Evolutionary conservation across 2,329 filamentous ascomycete genomes (phyloP).

Genomic region (Leptographium procerum): DNA sequence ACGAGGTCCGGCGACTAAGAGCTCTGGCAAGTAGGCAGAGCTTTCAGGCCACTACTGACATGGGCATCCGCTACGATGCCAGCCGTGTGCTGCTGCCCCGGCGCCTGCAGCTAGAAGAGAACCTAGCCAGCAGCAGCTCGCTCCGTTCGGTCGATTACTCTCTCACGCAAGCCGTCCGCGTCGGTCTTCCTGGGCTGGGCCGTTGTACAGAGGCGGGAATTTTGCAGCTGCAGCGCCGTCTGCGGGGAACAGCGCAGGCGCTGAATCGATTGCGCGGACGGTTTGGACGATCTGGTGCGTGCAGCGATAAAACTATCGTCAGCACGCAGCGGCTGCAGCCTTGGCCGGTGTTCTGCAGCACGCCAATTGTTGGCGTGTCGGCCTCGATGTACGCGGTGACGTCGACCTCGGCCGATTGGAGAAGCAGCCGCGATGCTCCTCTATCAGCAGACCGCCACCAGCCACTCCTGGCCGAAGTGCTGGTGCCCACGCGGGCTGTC

Average conservation of each 20-base stretch:
- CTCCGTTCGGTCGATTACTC: constrained; percentile 26
- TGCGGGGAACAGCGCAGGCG: neutral
- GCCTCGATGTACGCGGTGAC: constrained; percentile 28
- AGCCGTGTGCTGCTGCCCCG: constrained; percentile 10
- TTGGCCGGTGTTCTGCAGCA: constrained; percentile 11
- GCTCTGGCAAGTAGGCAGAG: constrained; percentile 13
- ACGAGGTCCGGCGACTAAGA: neutral
- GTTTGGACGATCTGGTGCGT: constrained; percentile 1
- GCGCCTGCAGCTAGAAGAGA: constrained; percentile 4
- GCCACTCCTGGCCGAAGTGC: constrained; percentile 24
- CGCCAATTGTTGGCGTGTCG: constrained; percentile 26
- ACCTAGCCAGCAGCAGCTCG: neutral
- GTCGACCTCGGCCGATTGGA: neutral
- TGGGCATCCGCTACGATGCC: constrained; percentile 27
- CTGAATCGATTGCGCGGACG: constrained; percentile 1
- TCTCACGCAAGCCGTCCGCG: constrained; percentile 26
- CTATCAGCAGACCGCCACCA: constrained; percentile 28
- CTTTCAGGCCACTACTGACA: constrained; percentile 22
- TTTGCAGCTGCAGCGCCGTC: constrained; percentile 7
- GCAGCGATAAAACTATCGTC: neutral
- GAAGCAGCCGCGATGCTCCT: neutral
- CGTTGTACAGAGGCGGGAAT: constrained; percentile 10
- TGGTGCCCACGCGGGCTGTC: constrained; percentile 23
- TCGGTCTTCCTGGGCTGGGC: constrained; percentile 22
- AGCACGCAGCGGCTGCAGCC: neutral